A percentile compares a stretch with the other conserved stretches of the same genome.
phyloP scores from a whole-genome alignment of 257 asterid genomes.

The Lithospermum erythrorhizon region DNA sequence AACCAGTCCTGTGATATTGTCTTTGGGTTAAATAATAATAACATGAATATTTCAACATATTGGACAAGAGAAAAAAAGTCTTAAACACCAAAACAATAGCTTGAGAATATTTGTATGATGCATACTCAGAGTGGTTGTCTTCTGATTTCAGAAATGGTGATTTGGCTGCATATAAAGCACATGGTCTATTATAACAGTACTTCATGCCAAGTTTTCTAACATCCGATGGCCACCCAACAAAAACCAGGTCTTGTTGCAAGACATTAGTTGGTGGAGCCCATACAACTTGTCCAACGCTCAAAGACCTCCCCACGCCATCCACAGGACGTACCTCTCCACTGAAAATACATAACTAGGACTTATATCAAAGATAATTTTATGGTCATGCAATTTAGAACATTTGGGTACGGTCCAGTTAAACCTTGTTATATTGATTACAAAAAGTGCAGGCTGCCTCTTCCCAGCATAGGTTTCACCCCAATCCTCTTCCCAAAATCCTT shows the following conservation, averaged over 20 bases:
- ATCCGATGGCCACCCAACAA: conserved; percentile 89
- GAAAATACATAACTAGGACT: conserved; percentile 21
- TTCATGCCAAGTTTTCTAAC: conserved; percentile 72
- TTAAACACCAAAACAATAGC: conserved; percentile 6
- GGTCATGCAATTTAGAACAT: conserved; percentile 6
- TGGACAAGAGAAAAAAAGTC: conserved; percentile 3
- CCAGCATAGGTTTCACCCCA: conserved; percentile 97
- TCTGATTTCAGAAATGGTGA: conserved; percentile 45
- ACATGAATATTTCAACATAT: conserved; percentile 13
- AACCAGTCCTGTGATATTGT: conserved; percentile 25
- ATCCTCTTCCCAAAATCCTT: conserved; percentile 95
- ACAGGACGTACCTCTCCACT: conserved; percentile 69
- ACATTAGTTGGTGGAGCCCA: conserved; percentile 65
- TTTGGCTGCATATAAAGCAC: conserved; percentile 71
- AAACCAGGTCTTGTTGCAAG: conserved; percentile 43
- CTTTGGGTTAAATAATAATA: conserved; percentile 9
- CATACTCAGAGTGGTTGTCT: conserved; percentile 27
- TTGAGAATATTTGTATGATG: conserved; percentile 6
- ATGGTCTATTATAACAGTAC: conserved; percentile 76
- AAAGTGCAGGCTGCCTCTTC: conserved; percentile 79
- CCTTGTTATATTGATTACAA: conserved; percentile 61
- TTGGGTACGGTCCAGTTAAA: conserved; percentile 10
- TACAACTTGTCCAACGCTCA: conserved; percentile 86
- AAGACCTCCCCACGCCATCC: conserved; percentile 43
- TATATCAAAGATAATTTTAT: conserved; percentile 10